These are phyloP conservation scores for Lentinula raphanica DNA, from an alignment of 768 basidiomycete genomes.

Conservation along the genomic window DNA sequence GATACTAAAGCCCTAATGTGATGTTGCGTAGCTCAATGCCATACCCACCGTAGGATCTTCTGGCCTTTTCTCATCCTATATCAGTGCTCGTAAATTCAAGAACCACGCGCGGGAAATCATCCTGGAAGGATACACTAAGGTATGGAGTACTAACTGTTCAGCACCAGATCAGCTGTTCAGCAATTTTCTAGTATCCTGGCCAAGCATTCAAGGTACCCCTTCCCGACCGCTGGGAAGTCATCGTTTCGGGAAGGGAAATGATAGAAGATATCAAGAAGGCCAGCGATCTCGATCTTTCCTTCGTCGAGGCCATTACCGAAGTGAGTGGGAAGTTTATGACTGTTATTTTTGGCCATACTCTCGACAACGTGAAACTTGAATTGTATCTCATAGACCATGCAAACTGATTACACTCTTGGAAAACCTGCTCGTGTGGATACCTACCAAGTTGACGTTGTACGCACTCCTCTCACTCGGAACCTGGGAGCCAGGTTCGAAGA, in stretches of 20 bases:
- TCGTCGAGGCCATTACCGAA: conserved; percentile 6
- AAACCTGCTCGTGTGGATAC: not conserved
- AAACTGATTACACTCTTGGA: conserved; percentile 7
- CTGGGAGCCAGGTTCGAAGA: conserved; percentile 6
- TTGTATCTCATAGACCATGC: not conserved
- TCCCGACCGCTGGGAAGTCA: conserved; percentile 25
- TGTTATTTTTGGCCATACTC: not conserved
- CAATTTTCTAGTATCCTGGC: conserved; percentile 1
- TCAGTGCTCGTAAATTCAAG: not conserved
- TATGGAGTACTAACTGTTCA: not conserved
- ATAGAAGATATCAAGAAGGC: conserved; percentile 30
- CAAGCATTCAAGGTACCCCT: conserved; percentile 18
- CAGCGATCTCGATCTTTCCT: conserved; percentile 22
- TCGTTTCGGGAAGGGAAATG: conserved; percentile 24
- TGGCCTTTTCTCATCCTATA: conserved; percentile 7
- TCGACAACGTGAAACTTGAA: not conserved
- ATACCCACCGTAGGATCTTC: conserved; percentile 10
- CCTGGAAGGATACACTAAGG: conserved; percentile 10
- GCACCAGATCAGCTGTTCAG: not conserved
- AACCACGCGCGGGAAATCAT: conserved; percentile 5
- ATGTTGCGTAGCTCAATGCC: not conserved
- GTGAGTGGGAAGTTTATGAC: not conserved
- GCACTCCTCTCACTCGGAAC: conserved; percentile 8
- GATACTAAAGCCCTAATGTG: too few relatives aligned
- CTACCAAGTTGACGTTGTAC: conserved; percentile 7